Conservation (phyloP, 805 yeast species). For the Wickerhamomyces bisporus region DNA sequence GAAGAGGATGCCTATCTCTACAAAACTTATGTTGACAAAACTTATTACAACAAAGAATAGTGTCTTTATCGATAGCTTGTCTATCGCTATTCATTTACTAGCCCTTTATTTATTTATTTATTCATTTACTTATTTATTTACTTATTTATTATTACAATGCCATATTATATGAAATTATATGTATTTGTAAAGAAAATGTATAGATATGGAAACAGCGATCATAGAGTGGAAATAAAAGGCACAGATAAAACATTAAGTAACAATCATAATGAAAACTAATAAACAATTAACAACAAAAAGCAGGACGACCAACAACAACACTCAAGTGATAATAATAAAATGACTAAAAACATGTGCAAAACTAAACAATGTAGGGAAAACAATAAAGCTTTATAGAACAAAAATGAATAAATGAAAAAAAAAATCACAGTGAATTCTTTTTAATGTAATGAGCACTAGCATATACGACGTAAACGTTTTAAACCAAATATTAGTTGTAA, state of each 20-base stretch:
- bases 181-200: neutral
- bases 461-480: neutral
- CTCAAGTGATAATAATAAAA: too few relatives aligned
- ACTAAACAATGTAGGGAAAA: too few relatives aligned
- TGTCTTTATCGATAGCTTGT: neutral
- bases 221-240: too few relatives aligned
- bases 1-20: conserved; percentile 36
- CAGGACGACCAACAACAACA: too few relatives aligned
- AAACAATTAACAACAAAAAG: too few relatives aligned
- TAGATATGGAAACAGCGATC: too few relatives aligned
- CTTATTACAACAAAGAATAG: conserved; percentile 9
- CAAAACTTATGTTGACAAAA: conserved; percentile 38
- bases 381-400: too few relatives aligned
- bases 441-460: too few relatives aligned
- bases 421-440: neutral
- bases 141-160: too few relatives aligned
- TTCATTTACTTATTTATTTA: neutral
- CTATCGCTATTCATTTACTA: neutral
- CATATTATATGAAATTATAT: neutral
- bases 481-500: neutral
- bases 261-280: too few relatives aligned
- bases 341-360: too few relatives aligned
- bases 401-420: neutral
- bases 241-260: too few relatives aligned
- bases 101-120: neutral